Percentiles rank a stretch among this genome's conserved stretches.
Evolutionary conservation across 2,329 filamentous ascomycete species (phyloP).

Genomic region (Xylariaceae sp.): DNA sequence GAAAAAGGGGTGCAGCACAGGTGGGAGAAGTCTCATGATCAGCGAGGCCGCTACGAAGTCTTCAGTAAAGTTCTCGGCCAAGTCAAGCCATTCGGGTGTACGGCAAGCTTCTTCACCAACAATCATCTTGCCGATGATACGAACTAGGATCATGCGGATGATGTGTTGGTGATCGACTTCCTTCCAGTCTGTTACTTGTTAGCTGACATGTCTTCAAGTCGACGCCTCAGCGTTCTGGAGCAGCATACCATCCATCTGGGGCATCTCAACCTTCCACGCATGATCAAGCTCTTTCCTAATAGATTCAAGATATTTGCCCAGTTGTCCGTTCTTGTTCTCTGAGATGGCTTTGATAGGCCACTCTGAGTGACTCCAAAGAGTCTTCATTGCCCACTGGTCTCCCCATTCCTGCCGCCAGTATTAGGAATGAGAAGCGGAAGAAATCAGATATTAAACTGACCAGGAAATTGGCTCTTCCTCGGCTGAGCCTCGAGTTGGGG

Average conservation of each 20-base stretch:
- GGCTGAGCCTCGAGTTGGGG: neutral
- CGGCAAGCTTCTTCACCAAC: conserved; percentile 3
- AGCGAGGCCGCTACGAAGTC: conserved; percentile 7
- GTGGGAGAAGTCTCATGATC: conserved; percentile 1
- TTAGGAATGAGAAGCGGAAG: neutral
- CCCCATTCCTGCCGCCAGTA: conserved; percentile 19
- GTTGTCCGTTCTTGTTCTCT: conserved; percentile 11
- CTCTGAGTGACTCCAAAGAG: conserved; percentile 4
- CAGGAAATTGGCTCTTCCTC: conserved; percentile 5
- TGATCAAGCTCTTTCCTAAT: conserved; percentile 9
- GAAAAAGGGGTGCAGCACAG: neutral
- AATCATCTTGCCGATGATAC: conserved; percentile 9
- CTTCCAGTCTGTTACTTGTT: conserved; percentile 1
- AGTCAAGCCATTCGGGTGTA: neutral
- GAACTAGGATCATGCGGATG: neutral
- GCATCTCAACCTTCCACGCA: conserved; percentile 5
- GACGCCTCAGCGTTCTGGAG: too few species aligned
- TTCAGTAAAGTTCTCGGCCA: conserved; percentile 3
- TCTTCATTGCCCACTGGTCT: conserved; percentile 14
- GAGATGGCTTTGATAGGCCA: conserved; percentile 11
- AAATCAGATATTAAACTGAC: neutral
- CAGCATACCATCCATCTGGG: conserved; percentile 1
- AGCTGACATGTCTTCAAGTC: neutral
- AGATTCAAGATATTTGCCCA: conserved; percentile 2
- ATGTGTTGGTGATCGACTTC: neutral